Percentiles rank a stretch among this genome's conserved stretches.
These are phyloP conservation scores for Trichoderma cornu-damae DNA, from an alignment of 2,329 filamentous ascomycete species.

Conservation along the genomic window DNA sequence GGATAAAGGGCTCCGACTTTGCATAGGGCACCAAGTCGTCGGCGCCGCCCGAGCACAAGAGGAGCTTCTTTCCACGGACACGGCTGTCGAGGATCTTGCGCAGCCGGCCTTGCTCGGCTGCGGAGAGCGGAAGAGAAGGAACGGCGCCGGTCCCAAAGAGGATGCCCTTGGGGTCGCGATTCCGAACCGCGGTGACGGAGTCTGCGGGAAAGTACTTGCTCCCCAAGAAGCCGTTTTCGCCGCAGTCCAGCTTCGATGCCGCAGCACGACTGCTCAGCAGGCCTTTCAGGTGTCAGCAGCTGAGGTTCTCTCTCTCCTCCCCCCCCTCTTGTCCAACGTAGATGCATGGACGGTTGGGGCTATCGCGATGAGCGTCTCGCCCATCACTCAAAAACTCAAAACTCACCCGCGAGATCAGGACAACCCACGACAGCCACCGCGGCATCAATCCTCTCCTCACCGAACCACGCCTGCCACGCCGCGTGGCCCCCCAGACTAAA, in stretches of 20 bases:
- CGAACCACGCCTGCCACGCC: constrained; percentile 76
- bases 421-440: constrained; percentile 81
- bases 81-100: constrained; percentile 42
- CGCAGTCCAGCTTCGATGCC: constrained; percentile 52
- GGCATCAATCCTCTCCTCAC: constrained; percentile 71
- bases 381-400: neutral
- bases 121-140: constrained; percentile 28
- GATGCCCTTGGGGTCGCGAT: constrained; percentile 69
- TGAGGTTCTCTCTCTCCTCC: neutral
- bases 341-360: neutral
- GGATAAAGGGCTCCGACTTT: constrained; percentile 54
- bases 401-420: constrained; percentile 71
- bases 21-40: constrained; percentile 70
- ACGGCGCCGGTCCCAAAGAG: constrained; percentile 53
- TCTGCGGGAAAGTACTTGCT: constrained; percentile 69
- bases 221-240: constrained; percentile 63
- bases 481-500: constrained; percentile 84
- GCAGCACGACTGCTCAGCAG: constrained; percentile 75
- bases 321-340: neutral
- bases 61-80: constrained; percentile 57
- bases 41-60: constrained; percentile 59
- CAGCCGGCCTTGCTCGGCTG: constrained; percentile 41
- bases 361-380: neutral
- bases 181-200: constrained; percentile 58
- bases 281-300: constrained; percentile 29